Evolutionary conservation across 306 rosid genomes (phyloP).

Genomic region (Biancaea sappan): DNA sequence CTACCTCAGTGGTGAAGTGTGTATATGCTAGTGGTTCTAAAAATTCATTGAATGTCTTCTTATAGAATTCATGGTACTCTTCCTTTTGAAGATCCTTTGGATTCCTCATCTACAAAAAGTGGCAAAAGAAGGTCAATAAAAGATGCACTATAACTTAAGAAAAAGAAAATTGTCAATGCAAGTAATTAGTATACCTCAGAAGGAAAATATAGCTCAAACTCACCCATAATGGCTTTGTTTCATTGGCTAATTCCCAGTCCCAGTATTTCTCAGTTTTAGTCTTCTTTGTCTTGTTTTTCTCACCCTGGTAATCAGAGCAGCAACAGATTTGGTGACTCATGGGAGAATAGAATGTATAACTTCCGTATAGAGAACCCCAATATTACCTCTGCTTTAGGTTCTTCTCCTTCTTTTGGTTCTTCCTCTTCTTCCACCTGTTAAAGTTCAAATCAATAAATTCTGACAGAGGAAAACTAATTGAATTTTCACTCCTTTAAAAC

Average conservation of each 20-base stretch:
- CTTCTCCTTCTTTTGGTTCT: conserved; percentile 94
- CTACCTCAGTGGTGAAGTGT: conserved; percentile 97
- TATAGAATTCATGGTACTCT: conserved; percentile 90
- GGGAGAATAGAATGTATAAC: conserved; percentile 7
- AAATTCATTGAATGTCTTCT: conserved; percentile 86
- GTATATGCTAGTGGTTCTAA: conserved; percentile 85
- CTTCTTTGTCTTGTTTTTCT: conserved; percentile 69
- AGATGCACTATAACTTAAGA: conserved; percentile 25
- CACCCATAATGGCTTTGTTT: conserved; percentile 98
- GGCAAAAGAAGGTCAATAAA: conserved; percentile 6
- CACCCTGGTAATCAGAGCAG: conserved; percentile 58
- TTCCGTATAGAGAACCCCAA: conserved; percentile 3
- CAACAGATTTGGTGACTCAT: conserved; percentile 6
- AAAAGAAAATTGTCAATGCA: neutral
- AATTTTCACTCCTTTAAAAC: neutral
- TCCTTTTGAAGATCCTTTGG: conserved; percentile 87
- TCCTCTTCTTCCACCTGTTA: conserved; percentile 98
- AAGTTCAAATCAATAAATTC: conserved; percentile 28
- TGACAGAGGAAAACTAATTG: neutral
- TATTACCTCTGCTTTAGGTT: conserved; percentile 72
- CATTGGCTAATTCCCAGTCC: conserved; percentile 98
- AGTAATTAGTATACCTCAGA: neutral
- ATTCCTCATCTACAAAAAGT: conserved; percentile 70
- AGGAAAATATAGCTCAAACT: conserved; percentile 45
- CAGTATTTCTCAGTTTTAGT: conserved; percentile 92